phyloP scores from a whole-genome alignment of 768 basidiomycete species.

The Mycena latifolia region DNA sequence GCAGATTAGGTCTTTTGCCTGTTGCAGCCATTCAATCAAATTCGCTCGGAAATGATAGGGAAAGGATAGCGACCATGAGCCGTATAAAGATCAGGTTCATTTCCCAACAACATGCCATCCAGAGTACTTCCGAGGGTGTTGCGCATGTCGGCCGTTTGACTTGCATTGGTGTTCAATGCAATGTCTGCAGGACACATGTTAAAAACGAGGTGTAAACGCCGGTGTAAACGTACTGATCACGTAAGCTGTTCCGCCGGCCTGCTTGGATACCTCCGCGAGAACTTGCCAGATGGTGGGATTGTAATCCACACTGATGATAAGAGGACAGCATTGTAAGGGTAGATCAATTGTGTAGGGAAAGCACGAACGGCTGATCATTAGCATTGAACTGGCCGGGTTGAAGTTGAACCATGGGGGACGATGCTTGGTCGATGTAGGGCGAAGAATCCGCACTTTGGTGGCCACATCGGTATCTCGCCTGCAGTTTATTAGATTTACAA shows the following conservation, averaged over 20 bases:
- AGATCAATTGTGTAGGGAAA: not conserved
- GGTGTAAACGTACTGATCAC: constrained; percentile 47
- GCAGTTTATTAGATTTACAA: not conserved
- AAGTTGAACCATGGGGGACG: constrained; percentile 57
- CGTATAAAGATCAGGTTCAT: constrained; percentile 74
- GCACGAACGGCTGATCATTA: constrained; percentile 55
- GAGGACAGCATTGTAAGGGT: too few species aligned
- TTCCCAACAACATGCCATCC: constrained; percentile 63
- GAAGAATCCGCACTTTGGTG: constrained; percentile 51
- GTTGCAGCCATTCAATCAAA: not conserved
- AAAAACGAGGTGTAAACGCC: constrained; percentile 15
- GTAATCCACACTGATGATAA: constrained; percentile 49
- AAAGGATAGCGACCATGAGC: constrained; percentile 42
- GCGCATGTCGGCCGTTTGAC: constrained; percentile 48
- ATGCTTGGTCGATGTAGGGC: constrained; percentile 54
- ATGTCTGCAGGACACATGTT: constrained; percentile 11
- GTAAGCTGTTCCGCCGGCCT: constrained; percentile 44
- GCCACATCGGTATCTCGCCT: not conserved
- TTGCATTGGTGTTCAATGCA: constrained; percentile 25
- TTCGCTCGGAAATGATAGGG: not conserved
- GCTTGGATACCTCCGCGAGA: constrained; percentile 52
- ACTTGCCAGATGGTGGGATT: constrained; percentile 62
- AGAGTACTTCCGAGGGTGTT: constrained; percentile 53
- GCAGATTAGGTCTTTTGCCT: constrained; percentile 50
- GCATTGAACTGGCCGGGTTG: constrained; percentile 47